These are phyloP conservation scores for Colletotrichum godetiae DNA, from an alignment of 2,329 filamentous ascomycete species.

Conservation along the genomic window DNA sequence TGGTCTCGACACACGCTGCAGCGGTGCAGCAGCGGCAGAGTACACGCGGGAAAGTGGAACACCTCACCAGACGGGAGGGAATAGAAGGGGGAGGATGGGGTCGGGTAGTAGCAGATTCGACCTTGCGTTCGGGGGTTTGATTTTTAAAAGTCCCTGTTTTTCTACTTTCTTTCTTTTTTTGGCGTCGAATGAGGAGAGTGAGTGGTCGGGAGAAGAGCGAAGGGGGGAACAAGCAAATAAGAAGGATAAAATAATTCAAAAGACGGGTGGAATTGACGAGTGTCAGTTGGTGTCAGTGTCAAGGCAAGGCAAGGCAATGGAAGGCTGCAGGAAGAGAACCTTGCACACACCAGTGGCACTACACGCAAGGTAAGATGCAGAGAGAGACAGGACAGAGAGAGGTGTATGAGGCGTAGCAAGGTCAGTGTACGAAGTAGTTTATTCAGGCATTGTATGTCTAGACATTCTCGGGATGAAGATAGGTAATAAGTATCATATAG, in stretches of 20 bases:
- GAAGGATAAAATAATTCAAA: conserved; percentile 8
- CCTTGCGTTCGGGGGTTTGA: not conserved
- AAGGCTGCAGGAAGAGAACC: conserved; percentile 14
- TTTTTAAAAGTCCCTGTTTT: not conserved
- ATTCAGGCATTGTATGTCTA: not conserved
- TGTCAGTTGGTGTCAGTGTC: conserved; percentile 7
- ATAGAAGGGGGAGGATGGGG: conserved; percentile 15
- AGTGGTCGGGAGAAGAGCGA: not conserved
- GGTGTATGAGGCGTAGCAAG: not conserved
- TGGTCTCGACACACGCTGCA: conserved; percentile 23
- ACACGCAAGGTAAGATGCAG: not conserved
- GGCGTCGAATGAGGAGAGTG: not conserved
- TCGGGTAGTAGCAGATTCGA: not conserved
- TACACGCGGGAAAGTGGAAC: conserved; percentile 30
- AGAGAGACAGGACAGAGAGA: not conserved
- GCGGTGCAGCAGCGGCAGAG: not conserved
- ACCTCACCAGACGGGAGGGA: not conserved
- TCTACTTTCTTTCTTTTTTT: not conserved
- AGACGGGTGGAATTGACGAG: not conserved
- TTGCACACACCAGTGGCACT: not conserved
- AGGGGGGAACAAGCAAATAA: not conserved
- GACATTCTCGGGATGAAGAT: not conserved
- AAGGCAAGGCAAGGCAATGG: conserved; percentile 1
- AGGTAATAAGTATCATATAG: not conserved
- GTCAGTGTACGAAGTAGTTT: not conserved